Percentiles rank a stretch among this genome's conserved stretches.
phyloP scores from a whole-genome alignment of 768 basidiomycete genomes.

The Lactarius tabidus region DNA sequence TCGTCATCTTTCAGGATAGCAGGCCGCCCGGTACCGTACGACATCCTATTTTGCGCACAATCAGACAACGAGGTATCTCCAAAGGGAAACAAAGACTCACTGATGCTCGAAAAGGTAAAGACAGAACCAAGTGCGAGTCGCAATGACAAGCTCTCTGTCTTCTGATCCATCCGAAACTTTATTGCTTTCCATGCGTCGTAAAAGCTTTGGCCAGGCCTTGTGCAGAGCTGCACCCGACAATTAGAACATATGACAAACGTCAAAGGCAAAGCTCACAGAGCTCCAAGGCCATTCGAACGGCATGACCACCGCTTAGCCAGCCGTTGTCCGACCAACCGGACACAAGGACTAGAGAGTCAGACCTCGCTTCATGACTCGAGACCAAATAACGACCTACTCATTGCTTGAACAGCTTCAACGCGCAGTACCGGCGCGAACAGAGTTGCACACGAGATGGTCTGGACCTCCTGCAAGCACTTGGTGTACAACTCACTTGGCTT shows the following conservation, averaged over 20 bases:
- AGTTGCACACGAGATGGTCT: conserved; percentile 77
- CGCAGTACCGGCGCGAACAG: conserved; percentile 83
- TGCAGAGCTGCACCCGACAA: conserved; percentile 60
- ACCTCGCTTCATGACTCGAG: neutral
- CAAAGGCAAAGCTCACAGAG: conserved; percentile 53
- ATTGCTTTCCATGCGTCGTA: conserved; percentile 70
- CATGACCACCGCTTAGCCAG: conserved; percentile 94
- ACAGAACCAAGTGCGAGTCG: conserved; percentile 89
- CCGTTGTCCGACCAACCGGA: conserved; percentile 95
- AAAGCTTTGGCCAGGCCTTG: conserved; percentile 82
- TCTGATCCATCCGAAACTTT: conserved; percentile 52
- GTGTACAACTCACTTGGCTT: conserved; percentile 69
- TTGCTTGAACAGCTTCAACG: conserved; percentile 87
- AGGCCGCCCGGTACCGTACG: conserved; percentile 91
- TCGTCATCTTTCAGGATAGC: conserved; percentile 92
- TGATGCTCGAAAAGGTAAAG: conserved; percentile 93
- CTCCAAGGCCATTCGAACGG: conserved; percentile 96
- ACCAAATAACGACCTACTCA: conserved; percentile 55
- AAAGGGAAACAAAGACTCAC: conserved; percentile 43
- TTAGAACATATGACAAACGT: neutral
- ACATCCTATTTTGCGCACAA: conserved; percentile 53
- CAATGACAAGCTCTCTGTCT: conserved; percentile 77
- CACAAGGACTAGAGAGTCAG: conserved; percentile 62
- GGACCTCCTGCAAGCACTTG: conserved; percentile 79
- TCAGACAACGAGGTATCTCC: neutral